phyloP scores from a whole-genome alignment of 176 grass and related monocot genomes.

The Tillandsia fasciculata region DNA sequence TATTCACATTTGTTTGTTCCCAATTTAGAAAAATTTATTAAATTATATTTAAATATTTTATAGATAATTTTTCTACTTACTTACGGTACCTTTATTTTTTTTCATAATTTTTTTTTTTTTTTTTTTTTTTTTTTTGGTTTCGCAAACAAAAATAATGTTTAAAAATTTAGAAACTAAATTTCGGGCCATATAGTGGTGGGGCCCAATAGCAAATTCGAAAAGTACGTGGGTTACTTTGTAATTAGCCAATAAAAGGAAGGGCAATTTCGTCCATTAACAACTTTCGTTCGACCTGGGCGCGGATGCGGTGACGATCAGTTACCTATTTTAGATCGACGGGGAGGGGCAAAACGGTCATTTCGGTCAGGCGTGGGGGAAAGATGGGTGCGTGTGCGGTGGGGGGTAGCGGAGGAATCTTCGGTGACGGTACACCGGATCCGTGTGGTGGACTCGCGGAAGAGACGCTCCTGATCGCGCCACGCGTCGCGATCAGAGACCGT shows the following conservation, averaged over 20 bases:
- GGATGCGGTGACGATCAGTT: neutral
- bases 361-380: neutral
- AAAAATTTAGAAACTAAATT: too few relatives aligned
- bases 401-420: neutral
- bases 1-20: too few relatives aligned
- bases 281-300: neutral
- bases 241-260: neutral
- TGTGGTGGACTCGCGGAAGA: too few relatives aligned
- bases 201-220: too few relatives aligned
- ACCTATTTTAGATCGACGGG: neutral
- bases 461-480: neutral
- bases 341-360: neutral
- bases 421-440: neutral
- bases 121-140: too few relatives aligned
- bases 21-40: too few relatives aligned
- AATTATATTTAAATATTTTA: too few relatives aligned
- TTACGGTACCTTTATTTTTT: too few relatives aligned
- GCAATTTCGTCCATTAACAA: neutral
- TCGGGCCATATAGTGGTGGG: too few relatives aligned
- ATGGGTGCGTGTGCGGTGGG: neutral
- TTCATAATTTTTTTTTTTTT: too few relatives aligned
- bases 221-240: neutral
- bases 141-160: too few relatives aligned
- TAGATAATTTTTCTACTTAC: too few relatives aligned
- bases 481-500: neutral